Evolutionary conservation across 2,329 filamentous ascomycete species (phyloP), one percentile per base, ranked within the genome.

Genomic region (Phialophora chinensis): DNA sequence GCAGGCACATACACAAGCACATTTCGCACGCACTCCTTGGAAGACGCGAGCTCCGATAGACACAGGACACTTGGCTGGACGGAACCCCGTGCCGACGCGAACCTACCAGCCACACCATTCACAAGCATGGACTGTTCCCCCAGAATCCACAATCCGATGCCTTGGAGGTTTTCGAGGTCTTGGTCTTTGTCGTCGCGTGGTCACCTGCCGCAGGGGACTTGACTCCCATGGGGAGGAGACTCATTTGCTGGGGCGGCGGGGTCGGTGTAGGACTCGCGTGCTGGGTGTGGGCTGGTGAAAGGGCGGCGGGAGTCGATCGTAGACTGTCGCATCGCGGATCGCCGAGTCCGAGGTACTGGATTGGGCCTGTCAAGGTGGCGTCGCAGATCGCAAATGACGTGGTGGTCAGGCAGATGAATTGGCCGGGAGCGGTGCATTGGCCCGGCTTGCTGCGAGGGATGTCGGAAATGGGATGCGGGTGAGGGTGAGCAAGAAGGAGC

Each of bases 321-420:
- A 52, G 12, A 27, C 49, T 27, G 49, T 52, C 49, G 49, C 49
- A 52, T 23, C 49, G 20, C 14, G 49, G n/a, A 27, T 52, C 49
- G 1, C 49, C 49, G 17, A 52, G 25, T n/a, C n/a, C 49, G 14
- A 52, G 49, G 14, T 52, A 52, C 14, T 52, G 49, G 49, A 52
- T 52, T 11, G 20, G 49, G 7, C 49, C 49, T 12, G 49, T 52
- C 3, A 52, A 8, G 12, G 49, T 25, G 20, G 8, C 20, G 25
- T 52, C 49, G 49, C 49, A 52, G 49, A 52, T 52, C 5, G 49
- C 49, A 23, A 52, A 52, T 0, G 49, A 52, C 20, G 49, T 52
- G 49, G 49, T 52, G 11, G 49, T 52, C 17, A 52, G 10, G 49
- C 49, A 52, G 20, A 52, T 12, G 49, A 52, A 52, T 29, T 52